Evolutionary conservation across 768 basidiomycete species (phyloP).

Genomic region (Symmetrospora coprosmae): DNA sequence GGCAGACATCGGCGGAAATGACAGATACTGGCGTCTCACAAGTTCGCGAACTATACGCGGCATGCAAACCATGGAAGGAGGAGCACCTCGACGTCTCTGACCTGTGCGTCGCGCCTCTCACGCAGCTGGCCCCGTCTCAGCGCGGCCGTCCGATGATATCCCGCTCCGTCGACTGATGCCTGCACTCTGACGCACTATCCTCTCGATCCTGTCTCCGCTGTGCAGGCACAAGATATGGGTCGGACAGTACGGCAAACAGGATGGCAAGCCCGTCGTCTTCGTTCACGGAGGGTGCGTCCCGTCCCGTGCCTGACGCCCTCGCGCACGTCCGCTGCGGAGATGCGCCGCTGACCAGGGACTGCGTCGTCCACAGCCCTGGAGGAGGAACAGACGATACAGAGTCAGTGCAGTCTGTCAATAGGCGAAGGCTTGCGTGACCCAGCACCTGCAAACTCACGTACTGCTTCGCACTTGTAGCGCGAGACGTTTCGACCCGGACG

Average conservation of each 20-base stretch:
- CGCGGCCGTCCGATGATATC: no score
- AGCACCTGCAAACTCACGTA: not conserved
- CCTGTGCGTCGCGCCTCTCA: no score
- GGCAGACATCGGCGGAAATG: no score
- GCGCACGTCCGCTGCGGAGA: no score
- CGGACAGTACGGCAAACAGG: slow-evolving; percentile 28
- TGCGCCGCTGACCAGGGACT: not conserved
- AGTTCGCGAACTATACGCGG: no score
- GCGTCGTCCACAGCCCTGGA: slow-evolving; percentile 12
- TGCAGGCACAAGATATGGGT: slow-evolving; percentile 25
- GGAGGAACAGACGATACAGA: slow-evolving; percentile 21
- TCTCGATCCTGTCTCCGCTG: no score
- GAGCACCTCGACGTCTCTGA: slow-evolving; percentile 11
- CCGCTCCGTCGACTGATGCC: no score
- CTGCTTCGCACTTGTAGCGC: slow-evolving; percentile 1
- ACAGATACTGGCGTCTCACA: no score
- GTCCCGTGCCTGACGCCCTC: no score
- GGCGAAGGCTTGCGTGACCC: not conserved
- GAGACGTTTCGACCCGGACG: slow-evolving; percentile 25
- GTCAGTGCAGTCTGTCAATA: not conserved
- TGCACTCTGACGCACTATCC: no score
- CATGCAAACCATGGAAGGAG: slow-evolving; percentile 4
- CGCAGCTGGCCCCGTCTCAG: no score
- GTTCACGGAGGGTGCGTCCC: slow-evolving; percentile 25
- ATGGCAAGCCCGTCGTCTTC: slow-evolving; percentile 29